Base-by-base conservation (phyloP, 352 stramenopile genomes). In the Pythium aphanidermatum region DNA sequence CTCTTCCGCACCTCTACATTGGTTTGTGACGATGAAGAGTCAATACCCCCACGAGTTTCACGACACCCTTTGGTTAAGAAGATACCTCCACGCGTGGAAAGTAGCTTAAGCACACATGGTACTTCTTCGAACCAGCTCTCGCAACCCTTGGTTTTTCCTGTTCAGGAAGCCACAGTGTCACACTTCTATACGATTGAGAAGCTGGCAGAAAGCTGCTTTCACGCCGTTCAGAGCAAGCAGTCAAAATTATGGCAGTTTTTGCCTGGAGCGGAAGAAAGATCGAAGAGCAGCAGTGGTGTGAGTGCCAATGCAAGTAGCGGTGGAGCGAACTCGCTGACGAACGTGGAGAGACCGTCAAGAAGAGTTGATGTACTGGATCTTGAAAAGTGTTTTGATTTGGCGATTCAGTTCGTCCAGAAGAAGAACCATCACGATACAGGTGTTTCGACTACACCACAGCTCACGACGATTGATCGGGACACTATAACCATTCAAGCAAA, bases 131-230 rank as follows among this genome's bases (percentile, higher is more conserved):
- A n/a, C n/a, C n/a, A n/a, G n/a, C n/a, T n/a, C n/a, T n/a, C n/a
- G n/a, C 40, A 51, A 31, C 13, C 7, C 10, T 17, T 20, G 12
- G 14, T 10, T 13, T 14, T 24, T 3, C 21, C 39, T 13, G 62
- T 73, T 3, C 58, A 72, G 0, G 49, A 71, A 2, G 63, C 65
- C 20, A 26, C 61, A 2, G 63, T 83, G 14, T 83, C 70, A 23
- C 80, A 86, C 46, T 83, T 90, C 35, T 92, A 92, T 60, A 83
- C 80, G 19, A 61, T 90, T 19, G 77, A 90, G 48, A 82, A 74
- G 28, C 68, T 89, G 53, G 60, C 72, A 1, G 72, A 80, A 31
- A 82, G 64, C 24, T 89, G 74, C 38, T 82, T 79, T 27, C 77
- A 88, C 43, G 77, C 74, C 3, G 68, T 75, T 4, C 73, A 84